These are phyloP conservation scores for Microbotryum violaceum DNA, from an alignment of 1,284 basidiomycete genomes.

Conservation along the genomic window DNA sequence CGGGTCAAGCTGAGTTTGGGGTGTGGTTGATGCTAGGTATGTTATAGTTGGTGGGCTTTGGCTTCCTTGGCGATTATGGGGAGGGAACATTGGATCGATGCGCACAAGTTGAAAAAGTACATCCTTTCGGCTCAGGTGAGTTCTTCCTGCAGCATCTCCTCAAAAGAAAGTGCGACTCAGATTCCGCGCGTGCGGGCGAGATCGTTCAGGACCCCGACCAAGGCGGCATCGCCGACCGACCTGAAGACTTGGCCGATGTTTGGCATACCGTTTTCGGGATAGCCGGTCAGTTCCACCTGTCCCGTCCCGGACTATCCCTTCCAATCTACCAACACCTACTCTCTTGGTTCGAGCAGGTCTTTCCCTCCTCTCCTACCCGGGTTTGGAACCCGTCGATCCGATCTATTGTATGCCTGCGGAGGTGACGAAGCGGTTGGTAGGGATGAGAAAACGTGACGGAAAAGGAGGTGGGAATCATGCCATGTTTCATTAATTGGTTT, in stretches of 20 bases:
- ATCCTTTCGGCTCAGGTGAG: constrained; percentile 80
- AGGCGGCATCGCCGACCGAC: constrained; percentile 90
- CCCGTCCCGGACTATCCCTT: neutral
- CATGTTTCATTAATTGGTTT: neutral
- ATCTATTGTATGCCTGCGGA: constrained; percentile 90
- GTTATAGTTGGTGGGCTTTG: constrained; percentile 96
- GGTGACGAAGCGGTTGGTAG: constrained; percentile 54
- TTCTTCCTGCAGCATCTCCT: constrained; percentile 14
- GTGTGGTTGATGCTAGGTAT: constrained; percentile 54
- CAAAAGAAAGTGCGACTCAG: neutral
- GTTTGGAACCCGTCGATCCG: constrained; percentile 75
- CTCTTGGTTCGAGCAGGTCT: constrained; percentile 52
- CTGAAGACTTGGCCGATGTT: constrained; percentile 88
- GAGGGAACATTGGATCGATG: constrained; percentile 82
- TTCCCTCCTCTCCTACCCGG: constrained; percentile 80
- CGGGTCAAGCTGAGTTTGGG: neutral
- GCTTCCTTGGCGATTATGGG: constrained; percentile 78
- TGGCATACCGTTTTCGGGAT: constrained; percentile 93
- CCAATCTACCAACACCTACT: no score
- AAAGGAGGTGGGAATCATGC: neutral
- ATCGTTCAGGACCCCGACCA: constrained; percentile 69
- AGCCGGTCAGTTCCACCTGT: constrained; percentile 54
- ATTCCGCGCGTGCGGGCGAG: neutral
- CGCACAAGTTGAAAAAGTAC: constrained; percentile 68
- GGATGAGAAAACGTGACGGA: neutral